These are phyloP conservation scores for Lactarius hatsudake DNA, from an alignment of 768 basidiomycete species.

Conservation along the genomic window DNA sequence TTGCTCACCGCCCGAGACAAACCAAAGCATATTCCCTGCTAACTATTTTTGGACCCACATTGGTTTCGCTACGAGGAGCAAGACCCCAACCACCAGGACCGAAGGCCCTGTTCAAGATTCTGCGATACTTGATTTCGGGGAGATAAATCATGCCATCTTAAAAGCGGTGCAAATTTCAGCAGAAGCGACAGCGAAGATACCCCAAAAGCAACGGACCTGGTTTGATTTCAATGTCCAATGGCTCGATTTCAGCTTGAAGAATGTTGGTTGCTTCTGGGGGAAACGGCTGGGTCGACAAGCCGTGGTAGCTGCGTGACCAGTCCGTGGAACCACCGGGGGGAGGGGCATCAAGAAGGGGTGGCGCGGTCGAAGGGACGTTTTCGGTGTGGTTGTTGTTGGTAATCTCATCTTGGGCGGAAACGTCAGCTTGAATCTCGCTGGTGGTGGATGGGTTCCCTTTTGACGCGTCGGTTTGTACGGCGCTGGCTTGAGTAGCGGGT, in stretches of 20 bases:
- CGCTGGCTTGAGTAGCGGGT: constrained; percentile 35
- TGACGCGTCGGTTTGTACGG: constrained; percentile 29
- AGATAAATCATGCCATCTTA: constrained; percentile 91
- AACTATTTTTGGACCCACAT: constrained; percentile 83
- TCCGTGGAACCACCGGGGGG: constrained; percentile 46
- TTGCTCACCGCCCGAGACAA: constrained; percentile 81
- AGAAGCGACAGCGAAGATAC: constrained; percentile 1
- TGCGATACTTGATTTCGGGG: constrained; percentile 95
- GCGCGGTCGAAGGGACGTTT: constrained; percentile 26
- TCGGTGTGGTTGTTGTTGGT: constrained; percentile 25
- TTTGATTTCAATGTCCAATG: constrained; percentile 86
- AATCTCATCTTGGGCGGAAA: constrained; percentile 20
- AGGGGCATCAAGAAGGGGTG: constrained; percentile 25
- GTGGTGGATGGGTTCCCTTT: constrained; percentile 31
- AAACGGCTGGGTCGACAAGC: constrained; percentile 76
- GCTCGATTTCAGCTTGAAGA: constrained; percentile 70
- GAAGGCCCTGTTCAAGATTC: constrained; percentile 88
- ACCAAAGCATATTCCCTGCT: constrained; percentile 94
- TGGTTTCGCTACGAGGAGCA: constrained; percentile 89
- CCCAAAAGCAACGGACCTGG: constrained; percentile 61
- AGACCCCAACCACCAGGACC: constrained; percentile 98
- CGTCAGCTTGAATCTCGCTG: constrained; percentile 27
- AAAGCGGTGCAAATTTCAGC: background rate
- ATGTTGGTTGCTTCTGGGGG: constrained; percentile 67
- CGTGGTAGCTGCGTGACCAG: constrained; percentile 88